Evolutionary conservation across 306 rosid genomes (phyloP).

Genomic region (Malus sieversii): DNA sequence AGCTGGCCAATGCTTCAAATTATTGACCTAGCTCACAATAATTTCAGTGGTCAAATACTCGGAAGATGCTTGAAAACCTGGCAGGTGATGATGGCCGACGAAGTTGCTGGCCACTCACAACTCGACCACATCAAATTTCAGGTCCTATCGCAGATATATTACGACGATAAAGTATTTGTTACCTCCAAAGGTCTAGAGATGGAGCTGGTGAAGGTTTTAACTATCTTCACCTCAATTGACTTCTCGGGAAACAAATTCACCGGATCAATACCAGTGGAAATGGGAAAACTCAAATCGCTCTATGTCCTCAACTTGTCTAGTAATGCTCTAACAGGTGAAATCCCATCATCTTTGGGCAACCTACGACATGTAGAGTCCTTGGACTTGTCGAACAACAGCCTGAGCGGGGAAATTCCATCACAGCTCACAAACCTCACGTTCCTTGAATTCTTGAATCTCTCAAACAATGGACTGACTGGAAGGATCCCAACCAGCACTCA

Average conservation of each 20-base stretch:
- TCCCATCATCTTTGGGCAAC: constrained; percentile 20
- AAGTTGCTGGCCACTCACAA: not conserved
- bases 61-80: not conserved
- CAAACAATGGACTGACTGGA: constrained; percentile 19
- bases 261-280: constrained; percentile 16
- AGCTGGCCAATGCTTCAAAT: constrained; percentile 28
- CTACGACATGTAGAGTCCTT: constrained; percentile 20
- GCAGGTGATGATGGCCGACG: constrained; percentile 16
- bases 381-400: constrained; percentile 23
- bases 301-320: constrained; percentile 28
- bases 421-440: not conserved
- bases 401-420: constrained; percentile 12
- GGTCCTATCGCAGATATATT: not conserved
- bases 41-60: constrained; percentile 13
- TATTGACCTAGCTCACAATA: constrained; percentile 25
- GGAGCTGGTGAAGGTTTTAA: constrained; percentile 19
- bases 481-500: not conserved
- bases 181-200: constrained; percentile 21
- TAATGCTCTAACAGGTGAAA: constrained; percentile 19
- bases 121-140: constrained; percentile 6
- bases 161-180: constrained; percentile 16
- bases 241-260: constrained; percentile 13
- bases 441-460: constrained; percentile 21
- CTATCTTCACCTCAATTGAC: constrained; percentile 28
- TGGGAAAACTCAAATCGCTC: constrained; percentile 15